Conservation (phyloP, 2,329 filamentous ascomycete genomes). For the Pseudogymnoascus sp. region DNA sequence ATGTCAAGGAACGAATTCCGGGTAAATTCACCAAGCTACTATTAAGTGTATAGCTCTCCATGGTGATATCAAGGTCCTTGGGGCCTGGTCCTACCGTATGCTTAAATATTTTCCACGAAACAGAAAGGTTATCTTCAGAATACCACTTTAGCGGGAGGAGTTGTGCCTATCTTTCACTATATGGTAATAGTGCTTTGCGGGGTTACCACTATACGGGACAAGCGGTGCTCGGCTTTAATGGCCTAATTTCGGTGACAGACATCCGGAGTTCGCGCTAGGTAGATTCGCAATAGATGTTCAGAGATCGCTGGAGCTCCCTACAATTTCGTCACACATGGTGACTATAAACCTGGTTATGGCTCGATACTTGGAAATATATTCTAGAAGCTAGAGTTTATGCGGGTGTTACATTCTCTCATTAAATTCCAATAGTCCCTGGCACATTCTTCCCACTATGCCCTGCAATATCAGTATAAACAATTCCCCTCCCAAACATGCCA, state of each 20-base stretch:
- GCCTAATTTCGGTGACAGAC: not conserved
- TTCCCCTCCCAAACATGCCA: conserved; percentile 15
- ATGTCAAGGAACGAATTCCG: not conserved
- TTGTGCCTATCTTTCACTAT: not conserved
- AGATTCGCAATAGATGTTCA: not conserved
- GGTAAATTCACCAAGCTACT: not conserved
- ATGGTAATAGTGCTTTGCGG: not conserved
- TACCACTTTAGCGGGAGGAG: not conserved
- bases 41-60: not conserved
- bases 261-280: not conserved
- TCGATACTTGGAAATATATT: not conserved
- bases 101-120: conserved; percentile 1
- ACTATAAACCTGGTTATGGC: not conserved
- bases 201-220: not conserved
- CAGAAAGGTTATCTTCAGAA: not conserved
- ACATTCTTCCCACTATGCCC: not conserved
- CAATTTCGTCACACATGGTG: not conserved
- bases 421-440: conserved; percentile 12
- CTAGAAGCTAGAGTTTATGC: not conserved
- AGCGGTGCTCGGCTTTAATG: not conserved
- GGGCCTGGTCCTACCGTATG: not conserved
- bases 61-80: not conserved
- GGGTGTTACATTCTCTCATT: not conserved
- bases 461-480: conserved; percentile 16
- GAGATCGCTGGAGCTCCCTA: not conserved